These are phyloP conservation scores for Emericellopsis atlantica DNA, from an alignment of 2,329 filamentous ascomycete species.

Conservation along the genomic window DNA sequence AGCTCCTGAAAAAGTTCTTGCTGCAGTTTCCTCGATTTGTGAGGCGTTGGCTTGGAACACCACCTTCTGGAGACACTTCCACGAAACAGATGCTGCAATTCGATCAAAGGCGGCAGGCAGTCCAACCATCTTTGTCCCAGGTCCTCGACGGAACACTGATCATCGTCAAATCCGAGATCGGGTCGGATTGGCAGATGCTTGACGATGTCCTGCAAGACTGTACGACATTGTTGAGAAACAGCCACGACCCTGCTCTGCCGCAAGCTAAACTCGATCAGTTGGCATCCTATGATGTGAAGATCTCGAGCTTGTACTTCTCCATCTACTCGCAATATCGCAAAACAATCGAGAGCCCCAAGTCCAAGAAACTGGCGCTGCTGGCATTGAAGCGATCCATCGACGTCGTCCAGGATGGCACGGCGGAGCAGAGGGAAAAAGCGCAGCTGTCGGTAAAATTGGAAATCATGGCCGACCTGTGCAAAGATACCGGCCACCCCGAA, in stretches of 20 bases:
- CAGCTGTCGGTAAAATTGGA: slow-evolving; percentile 54
- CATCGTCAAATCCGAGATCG: slow-evolving; percentile 38
- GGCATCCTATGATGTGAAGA: slow-evolving; percentile 45
- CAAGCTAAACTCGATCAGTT: slow-evolving; percentile 16
- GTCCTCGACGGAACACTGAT: slow-evolving; percentile 49
- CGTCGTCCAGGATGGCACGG: slow-evolving; percentile 39
- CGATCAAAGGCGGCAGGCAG: slow-evolving; percentile 43
- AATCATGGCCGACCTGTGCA: slow-evolving; percentile 49
- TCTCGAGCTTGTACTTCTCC: slow-evolving; percentile 62
- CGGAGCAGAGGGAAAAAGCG: slow-evolving; percentile 43
- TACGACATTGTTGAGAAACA: slow-evolving; percentile 36
- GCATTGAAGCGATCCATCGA: slow-evolving; percentile 53
- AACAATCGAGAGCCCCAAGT: slow-evolving; percentile 20
- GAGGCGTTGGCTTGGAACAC: slow-evolving; percentile 48
- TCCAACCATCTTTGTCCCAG: slow-evolving; percentile 38
- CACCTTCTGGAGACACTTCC: slow-evolving; percentile 33
- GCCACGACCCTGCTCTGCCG: slow-evolving; percentile 26
- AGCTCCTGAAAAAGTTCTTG: slow-evolving; percentile 41
- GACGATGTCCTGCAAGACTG: slow-evolving; percentile 47
- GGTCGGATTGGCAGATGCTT: slow-evolving; percentile 26
- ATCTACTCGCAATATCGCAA: slow-evolving; percentile 41
- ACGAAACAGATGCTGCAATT: slow-evolving; percentile 48
- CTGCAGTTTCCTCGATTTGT: slow-evolving; percentile 47
- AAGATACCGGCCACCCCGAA: slow-evolving; percentile 34
- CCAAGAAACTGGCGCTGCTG: slow-evolving; percentile 31